Evolutionary conservation across 176 grass and related monocot species (phyloP), one percentile per base, ranked within the genome.

Genomic region (Oryza australiensis): DNA sequence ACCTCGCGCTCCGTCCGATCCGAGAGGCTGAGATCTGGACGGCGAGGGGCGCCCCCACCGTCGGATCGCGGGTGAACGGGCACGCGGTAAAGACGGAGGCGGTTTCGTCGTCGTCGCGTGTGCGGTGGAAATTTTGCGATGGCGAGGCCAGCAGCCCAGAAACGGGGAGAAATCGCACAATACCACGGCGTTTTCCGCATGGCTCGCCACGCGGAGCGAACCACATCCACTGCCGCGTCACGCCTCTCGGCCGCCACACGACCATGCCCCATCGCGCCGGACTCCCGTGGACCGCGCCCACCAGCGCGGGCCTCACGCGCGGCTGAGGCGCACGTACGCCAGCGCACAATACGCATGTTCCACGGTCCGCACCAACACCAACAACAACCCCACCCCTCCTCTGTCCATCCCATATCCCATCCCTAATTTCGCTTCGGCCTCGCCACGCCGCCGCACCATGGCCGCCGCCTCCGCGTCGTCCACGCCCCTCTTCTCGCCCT

Each of bases 171-270:
- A 10, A 3, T 49, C 16, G 38, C 35, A n/a, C 12, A 37, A 48
- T 35, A 82, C 57, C 80, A 64, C 27, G 13, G 13, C 16, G 35
- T 22, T 3, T 32, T 46, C 13, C 26, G 26, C 4, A 0, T 55
- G 5, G 2, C 41, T 1, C 33, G 46, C 83, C 68, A 78, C 78
- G 73, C 46, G 83, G 18, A 11, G 62, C 77, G 45, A 86, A 72
- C 73, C 78, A 26, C 51, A 73, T 82, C 82, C 82, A 76, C 42
- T 81, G 82, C 57, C 78, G 78, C 76, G 65, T 59, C 51, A 59
- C 74, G 43, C 45, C 88, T 16, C 62, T 86, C 83, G 83, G 83
- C 67, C 88, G 73, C 88, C 83, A 78, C 78, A 86, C 83, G 83
- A 77, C 82, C 1, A 5, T 2, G 32, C 3, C 13, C 57, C 22